Evolutionary conservation across 192 early-diverging fungal genomes (phyloP).

Genomic region (Backusella mclennaniae): DNA sequence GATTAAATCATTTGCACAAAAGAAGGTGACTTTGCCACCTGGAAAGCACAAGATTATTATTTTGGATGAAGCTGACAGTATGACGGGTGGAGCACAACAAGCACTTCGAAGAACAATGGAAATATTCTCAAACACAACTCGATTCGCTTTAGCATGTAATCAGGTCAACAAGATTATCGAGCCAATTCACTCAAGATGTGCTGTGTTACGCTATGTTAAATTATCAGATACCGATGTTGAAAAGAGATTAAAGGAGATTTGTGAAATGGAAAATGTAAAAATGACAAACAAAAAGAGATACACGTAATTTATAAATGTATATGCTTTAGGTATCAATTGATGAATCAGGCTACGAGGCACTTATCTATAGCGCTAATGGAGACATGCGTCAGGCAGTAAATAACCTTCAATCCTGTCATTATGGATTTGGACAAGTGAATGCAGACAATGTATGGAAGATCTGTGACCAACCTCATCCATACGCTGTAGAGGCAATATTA

Average conservation of each 20-base stretch:
- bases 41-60: slow-evolving; percentile 90
- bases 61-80: slow-evolving; percentile 98
- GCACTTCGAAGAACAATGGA: slow-evolving; percentile 98
- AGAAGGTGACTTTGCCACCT: slow-evolving; percentile 91
- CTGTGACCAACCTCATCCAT: slow-evolving; percentile 96
- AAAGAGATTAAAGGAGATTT: slow-evolving; percentile 81
- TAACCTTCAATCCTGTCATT: slow-evolving; percentile 88
- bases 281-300: background rate
- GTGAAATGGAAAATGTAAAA: slow-evolving; percentile 72
- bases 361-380: slow-evolving; percentile 95
- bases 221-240: slow-evolving; percentile 79
- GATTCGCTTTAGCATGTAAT: slow-evolving; percentile 97
- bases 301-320: background rate
- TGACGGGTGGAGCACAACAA: slow-evolving; percentile 97
- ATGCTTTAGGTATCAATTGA: slow-evolving; percentile 69
- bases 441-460: slow-evolving; percentile 95
- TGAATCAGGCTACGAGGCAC: slow-evolving; percentile 86
- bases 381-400: slow-evolving; percentile 99
- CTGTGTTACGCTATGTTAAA: slow-evolving; percentile 83
- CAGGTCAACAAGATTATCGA: slow-evolving; percentile 96
- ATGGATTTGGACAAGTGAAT: slow-evolving; percentile 83
- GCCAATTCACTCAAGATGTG: slow-evolving; percentile 95
- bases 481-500: slow-evolving; percentile 73
- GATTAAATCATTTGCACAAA: slow-evolving; percentile 99
- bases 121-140: slow-evolving; percentile 92